Percentiles rank a stretch among this genome's conserved stretches.
Conservation (phyloP, 805 yeast species). For the Cyberlindnera lachancei region DNA sequence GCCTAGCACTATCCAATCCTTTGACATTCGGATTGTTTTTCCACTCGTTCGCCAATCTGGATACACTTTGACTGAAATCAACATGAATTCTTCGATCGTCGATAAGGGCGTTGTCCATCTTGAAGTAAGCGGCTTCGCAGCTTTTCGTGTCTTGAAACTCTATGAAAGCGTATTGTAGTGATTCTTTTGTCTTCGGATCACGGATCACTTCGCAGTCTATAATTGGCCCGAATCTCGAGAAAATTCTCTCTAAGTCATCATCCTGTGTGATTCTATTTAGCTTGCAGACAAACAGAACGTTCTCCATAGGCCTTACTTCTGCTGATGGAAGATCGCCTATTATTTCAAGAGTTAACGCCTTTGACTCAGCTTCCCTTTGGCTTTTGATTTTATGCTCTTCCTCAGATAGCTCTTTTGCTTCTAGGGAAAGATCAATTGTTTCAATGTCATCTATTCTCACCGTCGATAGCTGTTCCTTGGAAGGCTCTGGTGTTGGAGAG, state of each 20-base stretch:
- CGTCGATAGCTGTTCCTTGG: constrained; percentile 27
- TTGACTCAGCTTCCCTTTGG: constrained; percentile 36
- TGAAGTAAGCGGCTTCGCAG: constrained; percentile 56
- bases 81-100: constrained; percentile 61
- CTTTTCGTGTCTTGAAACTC: constrained; percentile 40
- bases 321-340: constrained; percentile 58
- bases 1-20: too few relatives aligned
- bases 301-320: constrained; percentile 52
- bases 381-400: constrained; percentile 20
- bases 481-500: constrained; percentile 32
- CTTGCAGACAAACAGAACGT: constrained; percentile 54
- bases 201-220: constrained; percentile 42
- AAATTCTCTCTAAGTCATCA: constrained; percentile 47
- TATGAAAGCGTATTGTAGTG: constrained; percentile 57
- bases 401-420: constrained; percentile 20
- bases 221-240: constrained; percentile 55
- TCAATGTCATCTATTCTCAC: constrained; percentile 22
- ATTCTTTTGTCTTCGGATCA: constrained; percentile 40
- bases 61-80: constrained; percentile 57
- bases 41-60: constrained; percentile 22
- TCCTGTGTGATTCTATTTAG: constrained; percentile 55
- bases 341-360: constrained; percentile 55
- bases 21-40: too few relatives aligned
- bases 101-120: constrained; percentile 54
- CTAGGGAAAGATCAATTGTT: constrained; percentile 14